Conservation (phyloP, 2,329 filamentous ascomycete genomes). For the Trichoderma koningii region DNA sequence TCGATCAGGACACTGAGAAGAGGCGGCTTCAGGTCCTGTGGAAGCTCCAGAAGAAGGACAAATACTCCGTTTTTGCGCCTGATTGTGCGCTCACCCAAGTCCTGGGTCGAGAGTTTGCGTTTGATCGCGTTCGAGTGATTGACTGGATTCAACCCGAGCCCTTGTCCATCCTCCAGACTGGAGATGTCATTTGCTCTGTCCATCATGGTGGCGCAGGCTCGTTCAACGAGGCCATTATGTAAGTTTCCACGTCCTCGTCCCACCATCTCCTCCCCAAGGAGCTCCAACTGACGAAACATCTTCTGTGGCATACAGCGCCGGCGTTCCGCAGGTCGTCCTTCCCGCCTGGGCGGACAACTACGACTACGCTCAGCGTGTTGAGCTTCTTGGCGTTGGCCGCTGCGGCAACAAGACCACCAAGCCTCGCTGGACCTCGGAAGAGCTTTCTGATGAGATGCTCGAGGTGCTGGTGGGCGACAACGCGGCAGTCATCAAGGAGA, state of each 20-base stretch:
- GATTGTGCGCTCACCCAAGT: constrained; percentile 30
- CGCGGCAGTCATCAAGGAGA: constrained; percentile 23
- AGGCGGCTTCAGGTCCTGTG: constrained; percentile 38
- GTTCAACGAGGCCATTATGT: constrained; percentile 43
- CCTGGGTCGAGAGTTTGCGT: constrained; percentile 35
- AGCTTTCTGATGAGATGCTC: constrained; percentile 30
- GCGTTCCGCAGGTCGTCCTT: constrained; percentile 49
- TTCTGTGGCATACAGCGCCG: constrained; percentile 39
- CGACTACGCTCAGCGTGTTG: constrained; percentile 49
- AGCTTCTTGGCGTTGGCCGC: constrained; percentile 47
- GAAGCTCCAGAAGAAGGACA: constrained; percentile 37
- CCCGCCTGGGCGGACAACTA: constrained; percentile 51
- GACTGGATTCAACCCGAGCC: constrained; percentile 47
- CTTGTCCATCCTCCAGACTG: constrained; percentile 41
- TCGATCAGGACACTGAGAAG: constrained; percentile 11
- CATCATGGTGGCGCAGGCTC: constrained; percentile 53
- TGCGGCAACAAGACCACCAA: constrained; percentile 33
- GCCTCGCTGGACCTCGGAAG: constrained; percentile 33
- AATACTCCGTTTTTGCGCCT: constrained; percentile 24
- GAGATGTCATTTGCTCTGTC: constrained; percentile 44
- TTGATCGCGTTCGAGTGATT: constrained; percentile 41
- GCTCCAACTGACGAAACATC: neutral
- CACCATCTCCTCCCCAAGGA: neutral
- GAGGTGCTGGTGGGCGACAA: constrained; percentile 29
- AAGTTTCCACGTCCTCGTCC: constrained; percentile 28